A percentile compares a stretch with the other conserved stretches of the same genome.
phyloP scores from a whole-genome alignment of 2,329 filamentous ascomycete genomes.

The Paecilomyces dactylethromorphus region DNA sequence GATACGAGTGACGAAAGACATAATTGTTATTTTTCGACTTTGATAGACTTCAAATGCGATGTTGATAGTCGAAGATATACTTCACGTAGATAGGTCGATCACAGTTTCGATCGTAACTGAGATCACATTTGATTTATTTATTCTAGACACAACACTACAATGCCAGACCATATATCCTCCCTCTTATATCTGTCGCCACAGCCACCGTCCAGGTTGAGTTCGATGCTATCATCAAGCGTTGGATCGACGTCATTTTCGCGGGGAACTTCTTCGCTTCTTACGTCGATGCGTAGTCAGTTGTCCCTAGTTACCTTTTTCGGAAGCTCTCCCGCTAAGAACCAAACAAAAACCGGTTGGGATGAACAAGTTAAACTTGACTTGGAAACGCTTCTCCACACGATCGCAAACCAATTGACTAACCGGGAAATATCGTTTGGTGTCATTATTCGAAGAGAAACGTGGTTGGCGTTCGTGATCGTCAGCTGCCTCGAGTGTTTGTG shows the following conservation, averaged over 20 bases:
- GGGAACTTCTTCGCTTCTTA: neutral
- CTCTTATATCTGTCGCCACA: neutral
- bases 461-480: too few relatives aligned
- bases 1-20: constrained; percentile 31
- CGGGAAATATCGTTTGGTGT: too few relatives aligned
- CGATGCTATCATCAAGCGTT: neutral
- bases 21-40: constrained; percentile 9
- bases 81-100: neutral
- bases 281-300: neutral
- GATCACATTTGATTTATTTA: neutral
- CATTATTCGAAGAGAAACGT: too few relatives aligned
- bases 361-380: too few relatives aligned
- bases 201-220: neutral
- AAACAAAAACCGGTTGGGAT: too few relatives aligned
- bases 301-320: neutral
- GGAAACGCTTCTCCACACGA: too few relatives aligned
- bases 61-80: too few relatives aligned
- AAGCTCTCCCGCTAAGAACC: too few relatives aligned
- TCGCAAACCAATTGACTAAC: too few relatives aligned
- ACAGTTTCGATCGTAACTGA: neutral
- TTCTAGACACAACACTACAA: too few relatives aligned
- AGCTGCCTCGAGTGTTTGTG: too few relatives aligned
- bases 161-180: too few relatives aligned
- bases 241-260: neutral
- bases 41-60: neutral